These are phyloP conservation scores for Medicago truncatula DNA, from an alignment of 306 rosid species.

Conservation along the genomic window DNA sequence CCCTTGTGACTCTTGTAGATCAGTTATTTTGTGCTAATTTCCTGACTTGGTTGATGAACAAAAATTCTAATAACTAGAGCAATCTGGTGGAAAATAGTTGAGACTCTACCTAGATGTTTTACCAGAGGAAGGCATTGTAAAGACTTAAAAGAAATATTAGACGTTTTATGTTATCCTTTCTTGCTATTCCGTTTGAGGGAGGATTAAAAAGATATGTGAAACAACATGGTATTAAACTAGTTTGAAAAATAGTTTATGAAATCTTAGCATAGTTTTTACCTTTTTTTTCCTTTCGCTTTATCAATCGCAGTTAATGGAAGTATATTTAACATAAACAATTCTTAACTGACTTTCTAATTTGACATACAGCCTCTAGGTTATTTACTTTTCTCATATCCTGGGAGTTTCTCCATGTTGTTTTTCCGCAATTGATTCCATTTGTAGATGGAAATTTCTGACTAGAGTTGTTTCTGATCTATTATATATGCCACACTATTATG, in stretches of 20 bases:
- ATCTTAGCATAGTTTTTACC: neutral
- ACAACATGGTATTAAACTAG: neutral
- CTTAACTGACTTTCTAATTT: constrained; percentile 19
- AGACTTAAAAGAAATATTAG: neutral
- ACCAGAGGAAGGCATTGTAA: neutral
- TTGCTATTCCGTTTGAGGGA: constrained; percentile 2
- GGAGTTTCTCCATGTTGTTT: neutral
- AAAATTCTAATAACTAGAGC: constrained; percentile 15
- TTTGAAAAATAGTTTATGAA: neutral
- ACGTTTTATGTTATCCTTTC: neutral
- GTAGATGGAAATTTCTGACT: neutral
- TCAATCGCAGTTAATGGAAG: neutral
- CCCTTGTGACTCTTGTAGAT: constrained; percentile 7
- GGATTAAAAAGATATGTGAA: neutral
- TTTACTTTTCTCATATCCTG: neutral
- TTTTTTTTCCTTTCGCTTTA: neutral
- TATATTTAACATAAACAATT: neutral
- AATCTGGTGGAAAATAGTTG: constrained; percentile 27
- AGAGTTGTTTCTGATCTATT: constrained; percentile 34
- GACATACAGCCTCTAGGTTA: constrained; percentile 8
- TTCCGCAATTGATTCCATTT: neutral
- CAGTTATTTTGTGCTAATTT: constrained; percentile 14
- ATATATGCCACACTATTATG: constrained; percentile 12
- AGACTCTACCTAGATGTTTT: constrained; percentile 31
- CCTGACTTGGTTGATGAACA: constrained; percentile 10